Percentiles rank a stretch among this genome's conserved stretches.
Conservation (phyloP, 2,329 filamentous ascomycete species). For the Onygenales sp. region DNA sequence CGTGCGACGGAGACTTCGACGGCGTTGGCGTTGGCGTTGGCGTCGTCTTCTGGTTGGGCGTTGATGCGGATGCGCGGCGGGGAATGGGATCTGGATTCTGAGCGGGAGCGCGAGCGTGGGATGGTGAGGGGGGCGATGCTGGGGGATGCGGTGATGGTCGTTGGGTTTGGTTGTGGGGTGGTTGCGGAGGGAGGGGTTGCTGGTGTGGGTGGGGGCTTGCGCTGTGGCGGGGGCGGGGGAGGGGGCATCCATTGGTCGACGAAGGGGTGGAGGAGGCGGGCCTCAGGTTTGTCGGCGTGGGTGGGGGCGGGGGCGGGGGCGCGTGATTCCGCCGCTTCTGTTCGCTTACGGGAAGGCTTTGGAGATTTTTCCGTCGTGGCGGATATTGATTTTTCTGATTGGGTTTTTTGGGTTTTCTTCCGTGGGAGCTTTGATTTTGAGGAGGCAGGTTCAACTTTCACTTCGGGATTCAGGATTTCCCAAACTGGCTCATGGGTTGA, state of each 20-base stretch:
- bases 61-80: conserved; percentile 8
- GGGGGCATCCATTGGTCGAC: not conserved
- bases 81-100: conserved; percentile 4
- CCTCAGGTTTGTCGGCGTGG: not conserved
- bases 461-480: conserved; percentile 12
- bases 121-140: not conserved
- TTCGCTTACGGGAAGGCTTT: not conserved
- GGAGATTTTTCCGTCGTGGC: not conserved
- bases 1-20: conserved; percentile 30
- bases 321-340: not conserved
- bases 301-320: not conserved
- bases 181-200: not conserved
- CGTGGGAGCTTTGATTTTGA: not conserved
- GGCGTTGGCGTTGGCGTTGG: conserved; percentile 5
- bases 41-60: conserved; percentile 4
- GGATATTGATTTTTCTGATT: not conserved
- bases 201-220: not conserved
- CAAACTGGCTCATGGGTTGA: conserved; percentile 7
- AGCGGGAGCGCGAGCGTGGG: not conserved
- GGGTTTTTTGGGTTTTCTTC: not conserved
- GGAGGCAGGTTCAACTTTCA: not conserved
- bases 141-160: not conserved
- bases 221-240: not conserved
- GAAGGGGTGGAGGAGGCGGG: not conserved
- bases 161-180: conserved; percentile 10